Percentiles rank a stretch among this genome's conserved stretches.
Conservation (phyloP, 495 filamentous ascomycete genomes). For the Bacidia rubella region DNA sequence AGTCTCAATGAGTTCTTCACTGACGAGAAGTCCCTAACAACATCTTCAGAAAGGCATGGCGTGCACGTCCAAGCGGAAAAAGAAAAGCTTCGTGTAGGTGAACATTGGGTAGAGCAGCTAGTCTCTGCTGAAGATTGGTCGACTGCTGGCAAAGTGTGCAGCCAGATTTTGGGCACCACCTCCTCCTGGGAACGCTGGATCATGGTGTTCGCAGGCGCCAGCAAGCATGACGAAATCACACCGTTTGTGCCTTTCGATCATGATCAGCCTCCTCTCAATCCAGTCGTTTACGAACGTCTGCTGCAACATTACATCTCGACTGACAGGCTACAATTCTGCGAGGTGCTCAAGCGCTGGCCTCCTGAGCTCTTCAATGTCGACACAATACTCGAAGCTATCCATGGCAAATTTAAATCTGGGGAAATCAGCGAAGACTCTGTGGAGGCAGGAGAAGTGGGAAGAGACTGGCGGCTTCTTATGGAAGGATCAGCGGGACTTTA, state of each 20-base stretch:
- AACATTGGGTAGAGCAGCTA: conserved; percentile 81
- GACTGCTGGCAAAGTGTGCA: conserved; percentile 61
- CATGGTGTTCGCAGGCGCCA: conserved; percentile 70
- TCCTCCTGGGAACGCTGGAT: conserved; percentile 90
- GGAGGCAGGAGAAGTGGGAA: conserved; percentile 47
- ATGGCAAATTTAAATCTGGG: conserved; percentile 55
- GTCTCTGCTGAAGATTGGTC: conserved; percentile 59
- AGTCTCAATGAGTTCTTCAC: conserved; percentile 61
- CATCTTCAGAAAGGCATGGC: conserved; percentile 21
- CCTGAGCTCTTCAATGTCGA: conserved; percentile 68
- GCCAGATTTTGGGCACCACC: conserved; percentile 65
- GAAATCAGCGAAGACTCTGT: conserved; percentile 56
- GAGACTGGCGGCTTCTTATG: conserved; percentile 75
- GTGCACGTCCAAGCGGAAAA: conserved; percentile 55
- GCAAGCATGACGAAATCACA: conserved; percentile 80
- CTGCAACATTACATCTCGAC: conserved; percentile 70
- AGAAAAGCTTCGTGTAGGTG: conserved; percentile 85
- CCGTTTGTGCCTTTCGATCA: conserved; percentile 62
- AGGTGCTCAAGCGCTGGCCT: conserved; percentile 75
- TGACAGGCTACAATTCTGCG: conserved; percentile 53
- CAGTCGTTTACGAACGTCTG: conserved; percentile 73
- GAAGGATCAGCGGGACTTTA: conserved; percentile 73
- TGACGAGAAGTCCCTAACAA: conserved; percentile 58
- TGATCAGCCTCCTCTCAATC: conserved; percentile 64
- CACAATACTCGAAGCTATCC: conserved; percentile 53